These are phyloP conservation scores for Creolimax fragrantissima DNA, from an alignment of 78 protist species.

Conservation along the genomic window DNA sequence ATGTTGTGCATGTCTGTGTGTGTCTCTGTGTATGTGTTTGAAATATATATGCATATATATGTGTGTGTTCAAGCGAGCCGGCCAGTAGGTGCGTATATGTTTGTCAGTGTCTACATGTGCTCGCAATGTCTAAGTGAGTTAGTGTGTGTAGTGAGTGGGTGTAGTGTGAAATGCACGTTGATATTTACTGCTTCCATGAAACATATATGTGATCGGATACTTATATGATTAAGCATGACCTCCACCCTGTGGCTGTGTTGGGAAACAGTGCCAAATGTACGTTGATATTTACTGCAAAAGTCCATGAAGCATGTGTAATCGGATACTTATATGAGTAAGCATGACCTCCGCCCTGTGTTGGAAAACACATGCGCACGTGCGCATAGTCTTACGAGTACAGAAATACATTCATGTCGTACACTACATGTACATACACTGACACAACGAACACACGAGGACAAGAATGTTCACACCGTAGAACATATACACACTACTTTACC, in stretches of 20 bases:
- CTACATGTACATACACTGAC: not conserved
- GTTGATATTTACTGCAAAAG: not conserved
- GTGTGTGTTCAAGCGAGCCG: not conserved
- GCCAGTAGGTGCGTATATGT: not conserved
- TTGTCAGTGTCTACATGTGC: not conserved
- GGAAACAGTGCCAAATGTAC: not conserved
- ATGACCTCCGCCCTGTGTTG: not conserved
- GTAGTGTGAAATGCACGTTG: not conserved
- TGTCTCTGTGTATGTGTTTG: not conserved
- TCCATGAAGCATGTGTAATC: not conserved
- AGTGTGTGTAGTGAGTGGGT: not conserved
- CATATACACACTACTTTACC: not conserved
- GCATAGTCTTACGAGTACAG: not conserved
- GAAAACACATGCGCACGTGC: not conserved
- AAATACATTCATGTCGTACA: not conserved
- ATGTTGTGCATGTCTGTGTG: not conserved
- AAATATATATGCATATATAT: not conserved
- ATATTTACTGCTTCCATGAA: not conserved
- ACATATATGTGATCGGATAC: not conserved
- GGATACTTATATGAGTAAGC: not conserved
- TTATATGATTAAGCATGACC: not conserved
- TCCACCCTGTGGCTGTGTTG: not conserved
- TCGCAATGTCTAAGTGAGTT: not conserved
- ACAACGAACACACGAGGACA: constrained; percentile 7
- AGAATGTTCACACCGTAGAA: not conserved